Base-by-base conservation (phyloP, 768 basidiomycete genomes). In the Rhodotorula sphaerocarpa region DNA sequence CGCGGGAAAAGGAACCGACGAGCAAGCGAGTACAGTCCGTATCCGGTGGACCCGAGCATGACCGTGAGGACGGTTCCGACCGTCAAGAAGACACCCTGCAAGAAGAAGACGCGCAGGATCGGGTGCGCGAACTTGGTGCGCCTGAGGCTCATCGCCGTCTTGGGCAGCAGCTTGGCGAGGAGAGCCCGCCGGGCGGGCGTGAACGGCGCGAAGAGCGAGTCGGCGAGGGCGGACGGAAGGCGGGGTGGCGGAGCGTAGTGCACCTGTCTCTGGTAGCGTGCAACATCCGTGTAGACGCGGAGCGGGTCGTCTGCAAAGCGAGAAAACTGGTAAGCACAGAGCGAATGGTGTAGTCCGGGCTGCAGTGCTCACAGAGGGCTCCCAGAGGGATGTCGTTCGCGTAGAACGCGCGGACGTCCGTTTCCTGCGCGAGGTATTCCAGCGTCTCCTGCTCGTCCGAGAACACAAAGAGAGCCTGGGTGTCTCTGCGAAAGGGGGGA, bases 51-150 rank as follows among this genome's bases (percentile, higher is more conserved):
- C 7, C 44, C 39, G 34, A 55, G n/a, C 21, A 55, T n/a, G 7
- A 33, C 23, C 23, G 44, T 27, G 14, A 46, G 6, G n/a, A 55
- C 25, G 23, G 55, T 36, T 18, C 55, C 55, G 23, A 55, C 20
- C 7, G 31, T 46, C 43, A 55, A 6, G 44, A 55, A 45, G 14
- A 55, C 43, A 14, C 55, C 55, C 16, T 55, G 55, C 20, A 55
- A 44, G 55, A 55, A 55, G 44, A 55, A 55, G 14, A 55, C 55
- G 2, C 55, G 43, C 23, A 31, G 43, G n/a, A 55, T 36, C 21
- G 44, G n/a, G 44, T 46, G n/a, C 7, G 34, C 11, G 44, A 31
- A 31, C 31, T 45, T 23, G 12, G 30, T 20, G 55, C 55, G 55
- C 30, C 9, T 55, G 21, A n/a, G 34, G n/a, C 7, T 21, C 43